Conservation (phyloP, 495 filamentous ascomycete genomes). For the Penicillium ochrochloron region DNA sequence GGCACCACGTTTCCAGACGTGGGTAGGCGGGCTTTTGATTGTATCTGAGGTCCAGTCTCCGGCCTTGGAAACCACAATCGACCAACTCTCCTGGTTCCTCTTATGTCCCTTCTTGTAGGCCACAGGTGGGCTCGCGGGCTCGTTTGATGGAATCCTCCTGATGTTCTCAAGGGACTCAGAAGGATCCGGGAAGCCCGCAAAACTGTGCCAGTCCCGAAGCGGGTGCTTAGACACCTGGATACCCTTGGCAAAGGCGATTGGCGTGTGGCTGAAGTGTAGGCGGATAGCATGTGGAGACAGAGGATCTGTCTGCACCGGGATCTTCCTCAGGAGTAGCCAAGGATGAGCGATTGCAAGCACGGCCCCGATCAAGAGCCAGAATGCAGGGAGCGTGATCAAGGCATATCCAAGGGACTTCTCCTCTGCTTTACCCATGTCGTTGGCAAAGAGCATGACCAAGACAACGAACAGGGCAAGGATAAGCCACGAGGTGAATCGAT, state of each 20-base stretch:
- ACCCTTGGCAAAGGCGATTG: slow-evolving; percentile 29
- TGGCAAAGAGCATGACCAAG: slow-evolving; percentile 32
- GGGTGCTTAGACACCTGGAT: slow-evolving; percentile 47
- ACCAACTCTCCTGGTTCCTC: slow-evolving; percentile 20
- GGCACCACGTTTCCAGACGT: slow-evolving; percentile 39
- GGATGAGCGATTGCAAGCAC: slow-evolving; percentile 66
- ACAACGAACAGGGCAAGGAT: slow-evolving; percentile 65
- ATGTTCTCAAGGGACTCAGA: not conserved
- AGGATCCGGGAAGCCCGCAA: slow-evolving; percentile 65
- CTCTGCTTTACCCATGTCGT: slow-evolving; percentile 33
- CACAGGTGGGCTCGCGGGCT: not conserved
- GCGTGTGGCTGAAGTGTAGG: slow-evolving; percentile 65
- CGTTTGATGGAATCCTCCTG: not conserved
- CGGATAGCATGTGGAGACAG: slow-evolving; percentile 70
- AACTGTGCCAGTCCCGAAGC: slow-evolving; percentile 72
- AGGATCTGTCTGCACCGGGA: slow-evolving; percentile 61
- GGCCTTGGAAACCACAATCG: slow-evolving; percentile 64
- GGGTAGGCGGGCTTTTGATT: slow-evolving; percentile 57
- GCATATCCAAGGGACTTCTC: slow-evolving; percentile 25
- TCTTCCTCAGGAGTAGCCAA: slow-evolving; percentile 67
- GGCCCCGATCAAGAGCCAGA: slow-evolving; percentile 69
- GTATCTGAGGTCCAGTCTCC: slow-evolving; percentile 73
- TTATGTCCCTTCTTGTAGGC: slow-evolving; percentile 20
- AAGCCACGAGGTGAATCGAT: slow-evolving; percentile 70
- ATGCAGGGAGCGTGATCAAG: slow-evolving; percentile 60